A percentile compares a stretch with the other conserved stretches of the same genome.
These are phyloP conservation scores for Amanita thiersii DNA, from an alignment of 768 basidiomycete species.

Conservation along the genomic window DNA sequence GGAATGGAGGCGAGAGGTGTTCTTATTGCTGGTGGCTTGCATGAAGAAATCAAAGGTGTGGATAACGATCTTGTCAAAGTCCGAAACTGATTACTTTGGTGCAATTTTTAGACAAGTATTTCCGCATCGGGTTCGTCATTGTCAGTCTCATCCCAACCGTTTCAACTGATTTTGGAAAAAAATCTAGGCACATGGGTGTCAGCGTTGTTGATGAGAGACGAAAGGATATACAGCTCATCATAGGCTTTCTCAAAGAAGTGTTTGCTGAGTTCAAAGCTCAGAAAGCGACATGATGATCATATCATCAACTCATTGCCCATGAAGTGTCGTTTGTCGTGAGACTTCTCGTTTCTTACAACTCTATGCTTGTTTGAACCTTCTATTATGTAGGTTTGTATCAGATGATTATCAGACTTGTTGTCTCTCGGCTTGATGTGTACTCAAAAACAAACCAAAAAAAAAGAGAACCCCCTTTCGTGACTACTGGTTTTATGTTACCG, in stretches of 20 bases:
- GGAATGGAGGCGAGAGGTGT: slow-evolving; percentile 64
- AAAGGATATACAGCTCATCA: slow-evolving; percentile 69
- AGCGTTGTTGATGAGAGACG: slow-evolving; percentile 62
- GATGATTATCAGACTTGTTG: no score
- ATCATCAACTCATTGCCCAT: no score
- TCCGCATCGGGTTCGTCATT: slow-evolving; percentile 75
- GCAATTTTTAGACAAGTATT: slow-evolving; percentile 71
- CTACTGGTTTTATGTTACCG: no score
- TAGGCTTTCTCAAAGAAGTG: slow-evolving; percentile 54
- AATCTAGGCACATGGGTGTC: slow-evolving; percentile 80
- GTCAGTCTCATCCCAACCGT: slow-evolving; percentile 1
- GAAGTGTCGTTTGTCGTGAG: no score
- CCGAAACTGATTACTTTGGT: no score
- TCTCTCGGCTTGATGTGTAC: no score
- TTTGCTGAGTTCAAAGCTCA: slow-evolving; percentile 33
- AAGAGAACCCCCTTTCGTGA: no score
- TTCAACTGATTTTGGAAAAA: slow-evolving; percentile 3
- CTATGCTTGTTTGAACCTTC: no score
- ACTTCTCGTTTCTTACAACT: no score
- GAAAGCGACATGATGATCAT: no score
- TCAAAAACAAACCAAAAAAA: no score
- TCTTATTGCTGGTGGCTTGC: slow-evolving; percentile 83
- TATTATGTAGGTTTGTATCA: no score
- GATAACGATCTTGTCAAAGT: not conserved
- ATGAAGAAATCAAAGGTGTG: slow-evolving; percentile 76